Base-by-base conservation (phyloP, 257 asterid genomes). In the Salvia hispanica region DNA sequence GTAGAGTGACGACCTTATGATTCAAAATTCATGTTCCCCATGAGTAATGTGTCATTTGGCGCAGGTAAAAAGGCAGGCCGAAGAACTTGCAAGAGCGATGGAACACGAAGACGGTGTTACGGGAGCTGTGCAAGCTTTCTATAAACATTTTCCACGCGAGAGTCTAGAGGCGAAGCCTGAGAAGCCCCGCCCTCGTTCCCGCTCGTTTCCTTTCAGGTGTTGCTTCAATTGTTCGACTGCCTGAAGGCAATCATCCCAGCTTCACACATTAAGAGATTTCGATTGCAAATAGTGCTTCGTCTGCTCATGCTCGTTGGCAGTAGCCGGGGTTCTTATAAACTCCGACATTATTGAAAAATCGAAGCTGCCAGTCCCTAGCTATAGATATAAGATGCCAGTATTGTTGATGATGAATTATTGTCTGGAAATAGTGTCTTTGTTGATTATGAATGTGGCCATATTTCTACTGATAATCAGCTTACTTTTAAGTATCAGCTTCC, bases 51-150 rank as follows among this genome's bases (percentile, higher is more conserved):
- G 62, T 58, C 47, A 28, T 15, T 2, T 4, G 40, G 50, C 43
- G 62, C 78, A 91, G 98, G 95, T 92, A 39, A 89, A 92, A 77
- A 74, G 80, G 62, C 75, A 75, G 21, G 93, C 96, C 0, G 44
- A 84, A n/a, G 89, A 89, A 61, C 81, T 89, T 68, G 82, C 96
- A 7, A 79, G 85, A 75, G 87, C 96, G 40, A 89, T 92, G 98
- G 91, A 89, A 67, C 78, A 79, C 10, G 98, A 92, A 77, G 96
- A 92, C 67, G 96, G 98, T 16, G 98, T 86, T 44, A 15, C 78
- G 0, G 96, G 98, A 11, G 98, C 96, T 5, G 96, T 92, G 76
- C 74, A 80, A 48, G 88, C 98, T 37, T 92, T 92, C 50, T 70
- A 81, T 46, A 84, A 79, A 66, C 98, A 92, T 66, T 86, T 78